Percentiles rank a stretch among this genome's conserved stretches.
phyloP scores from a whole-genome alignment of 768 basidiomycete species.

The Sporobolomyces roseus region DNA sequence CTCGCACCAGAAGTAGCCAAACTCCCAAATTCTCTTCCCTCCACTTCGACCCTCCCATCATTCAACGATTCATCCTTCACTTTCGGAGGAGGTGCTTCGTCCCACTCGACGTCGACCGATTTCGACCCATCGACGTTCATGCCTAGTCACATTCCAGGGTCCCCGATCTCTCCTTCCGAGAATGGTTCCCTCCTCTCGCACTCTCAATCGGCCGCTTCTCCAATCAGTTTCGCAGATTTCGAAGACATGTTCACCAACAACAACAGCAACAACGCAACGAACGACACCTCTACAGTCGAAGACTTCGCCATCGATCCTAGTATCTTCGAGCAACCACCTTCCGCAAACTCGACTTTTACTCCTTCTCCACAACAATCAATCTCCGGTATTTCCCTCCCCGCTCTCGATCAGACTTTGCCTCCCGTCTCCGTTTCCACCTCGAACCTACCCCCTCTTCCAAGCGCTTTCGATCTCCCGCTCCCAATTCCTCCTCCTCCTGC shows the following conservation, averaged over 20 bases:
- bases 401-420: slow-evolving; percentile 6
- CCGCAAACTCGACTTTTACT: background rate
- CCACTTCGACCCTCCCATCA: background rate
- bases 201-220: slow-evolving; percentile 25
- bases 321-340: slow-evolving; percentile 4
- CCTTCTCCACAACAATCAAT: background rate
- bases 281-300: background rate
- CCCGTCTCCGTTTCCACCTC: background rate
- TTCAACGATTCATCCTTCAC: slow-evolving; percentile 28
- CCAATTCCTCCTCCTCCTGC: slow-evolving; percentile 10
- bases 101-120: background rate
- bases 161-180: slow-evolving; percentile 36
- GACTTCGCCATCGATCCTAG: slow-evolving; percentile 34
- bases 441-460: background rate
- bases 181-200: slow-evolving; percentile 12
- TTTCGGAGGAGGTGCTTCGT: background rate
- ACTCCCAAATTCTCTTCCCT: background rate
- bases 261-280: background rate
- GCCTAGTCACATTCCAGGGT: slow-evolving; percentile 37
- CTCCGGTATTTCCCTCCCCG: background rate
- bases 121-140: slow-evolving; percentile 37
- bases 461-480: background rate
- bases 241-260: slow-evolving; percentile 17
- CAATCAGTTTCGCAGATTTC: slow-evolving; percentile 36
- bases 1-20: slow-evolving; percentile 40